Percentiles rank a stretch among this genome's conserved stretches.
These are phyloP conservation scores for Beverwykella pulmonaria DNA, from an alignment of 495 filamentous ascomycete species.

Conservation along the genomic window DNA sequence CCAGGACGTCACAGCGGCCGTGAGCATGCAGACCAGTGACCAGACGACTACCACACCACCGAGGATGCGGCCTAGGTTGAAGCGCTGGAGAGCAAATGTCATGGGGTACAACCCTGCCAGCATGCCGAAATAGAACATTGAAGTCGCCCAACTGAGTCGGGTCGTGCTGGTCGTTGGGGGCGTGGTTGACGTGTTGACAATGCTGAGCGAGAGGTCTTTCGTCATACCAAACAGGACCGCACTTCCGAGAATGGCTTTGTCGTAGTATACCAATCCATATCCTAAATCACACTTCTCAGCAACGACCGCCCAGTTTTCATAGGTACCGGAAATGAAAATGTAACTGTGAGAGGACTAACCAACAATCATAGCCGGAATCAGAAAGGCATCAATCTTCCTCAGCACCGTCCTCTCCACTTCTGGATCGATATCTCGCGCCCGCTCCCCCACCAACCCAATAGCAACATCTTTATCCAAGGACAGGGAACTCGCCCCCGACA, in stretches of 20 bases:
- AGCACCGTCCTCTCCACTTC: constrained; percentile 58
- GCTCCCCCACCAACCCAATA: constrained; percentile 55
- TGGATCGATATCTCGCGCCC: constrained; percentile 57
- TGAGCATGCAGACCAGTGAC: constrained; percentile 68
- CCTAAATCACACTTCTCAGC: constrained; percentile 29
- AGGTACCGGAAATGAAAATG: too few species aligned
- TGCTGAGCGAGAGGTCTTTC: constrained; percentile 59
- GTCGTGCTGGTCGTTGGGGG: constrained; percentile 62
- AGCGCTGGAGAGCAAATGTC: constrained; percentile 68
- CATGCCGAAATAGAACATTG: constrained; percentile 80
- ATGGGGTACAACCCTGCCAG: constrained; percentile 72
- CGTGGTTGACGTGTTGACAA: constrained; percentile 55
- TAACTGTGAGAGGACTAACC: constrained; percentile 51
- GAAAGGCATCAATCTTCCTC: constrained; percentile 69
- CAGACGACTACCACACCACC: constrained; percentile 67
- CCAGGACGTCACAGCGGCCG: constrained; percentile 65
- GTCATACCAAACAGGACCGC: constrained; percentile 77
- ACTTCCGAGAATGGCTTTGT: constrained; percentile 76
- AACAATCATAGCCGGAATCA: constrained; percentile 73
- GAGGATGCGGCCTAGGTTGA: constrained; percentile 63
- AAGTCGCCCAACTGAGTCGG: constrained; percentile 73
- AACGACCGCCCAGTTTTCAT: too few species aligned
- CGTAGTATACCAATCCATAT: constrained; percentile 76
- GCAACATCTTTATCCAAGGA: constrained; percentile 52
- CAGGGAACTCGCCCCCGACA: background rate